Evolutionary conservation across 1,284 basidiomycete genomes (phyloP).

Genomic region (Boletus mariae): DNA sequence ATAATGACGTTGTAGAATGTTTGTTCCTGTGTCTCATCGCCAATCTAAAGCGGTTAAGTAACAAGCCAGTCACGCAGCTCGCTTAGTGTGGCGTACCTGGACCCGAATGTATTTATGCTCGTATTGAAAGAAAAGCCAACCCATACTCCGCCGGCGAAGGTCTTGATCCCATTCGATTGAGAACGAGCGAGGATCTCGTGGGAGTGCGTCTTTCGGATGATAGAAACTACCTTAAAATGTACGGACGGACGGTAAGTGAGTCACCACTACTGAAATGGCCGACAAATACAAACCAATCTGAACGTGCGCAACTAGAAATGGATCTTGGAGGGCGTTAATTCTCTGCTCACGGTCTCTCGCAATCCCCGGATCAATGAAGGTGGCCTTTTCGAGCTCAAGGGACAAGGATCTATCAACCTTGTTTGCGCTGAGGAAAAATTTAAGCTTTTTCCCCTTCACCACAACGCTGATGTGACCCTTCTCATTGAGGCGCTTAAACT

Average conservation of each 20-base stretch:
- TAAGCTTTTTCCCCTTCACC: conserved; percentile 37
- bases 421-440: conserved; percentile 21
- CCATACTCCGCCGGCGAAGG: conserved; percentile 42
- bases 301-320: conserved; percentile 52
- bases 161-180: conserved; percentile 61
- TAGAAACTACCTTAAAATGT: conserved; percentile 16
- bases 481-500: conserved; percentile 44
- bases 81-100: conserved; percentile 37
- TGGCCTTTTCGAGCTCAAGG: conserved; percentile 50
- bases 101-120: conserved; percentile 62
- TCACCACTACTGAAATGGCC: conserved; percentile 3
- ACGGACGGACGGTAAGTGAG: neutral
- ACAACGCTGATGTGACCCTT: conserved; percentile 35
- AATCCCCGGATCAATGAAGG: conserved; percentile 56
- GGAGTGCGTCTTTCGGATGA: conserved; percentile 27
- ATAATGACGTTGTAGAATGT: conserved; percentile 50
- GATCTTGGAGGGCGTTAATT: conserved; percentile 41
- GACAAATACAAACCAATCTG: conserved; percentile 53
- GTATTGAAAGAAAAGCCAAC: conserved; percentile 58
- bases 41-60: conserved; percentile 40
- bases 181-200: conserved; percentile 47
- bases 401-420: conserved; percentile 23
- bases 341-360: conserved; percentile 52
- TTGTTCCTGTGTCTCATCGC: conserved; percentile 50
- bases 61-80: neutral